Conservation (phyloP, 2,329 filamentous ascomycete genomes). For the Cordyceps tenuipes region DNA sequence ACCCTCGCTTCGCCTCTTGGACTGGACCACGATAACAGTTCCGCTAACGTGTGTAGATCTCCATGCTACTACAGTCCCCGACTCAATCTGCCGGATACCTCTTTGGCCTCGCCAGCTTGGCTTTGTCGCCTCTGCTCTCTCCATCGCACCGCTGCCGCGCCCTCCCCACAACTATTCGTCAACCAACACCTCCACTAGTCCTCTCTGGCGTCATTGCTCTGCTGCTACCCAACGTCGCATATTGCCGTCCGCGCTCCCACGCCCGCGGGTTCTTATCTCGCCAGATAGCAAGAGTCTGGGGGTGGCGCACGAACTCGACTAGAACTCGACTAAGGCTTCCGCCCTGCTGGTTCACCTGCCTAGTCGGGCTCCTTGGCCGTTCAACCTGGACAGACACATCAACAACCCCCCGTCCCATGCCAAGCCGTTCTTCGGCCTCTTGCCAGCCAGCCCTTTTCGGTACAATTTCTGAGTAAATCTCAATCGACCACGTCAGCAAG, state of each 20-base stretch:
- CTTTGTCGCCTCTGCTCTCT: background rate
- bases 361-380: background rate
- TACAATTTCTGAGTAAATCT: background rate
- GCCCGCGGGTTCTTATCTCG: background rate
- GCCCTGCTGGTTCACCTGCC: conserved; percentile 3
- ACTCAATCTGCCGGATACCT: background rate
- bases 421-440: background rate
- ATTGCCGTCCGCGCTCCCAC: background rate
- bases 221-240: background rate
- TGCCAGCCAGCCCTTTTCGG: background rate
- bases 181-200: conserved; percentile 7
- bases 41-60: background rate
- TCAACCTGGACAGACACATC: background rate
- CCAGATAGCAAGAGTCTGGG: conserved; percentile 7
- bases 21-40: background rate
- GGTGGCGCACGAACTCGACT: conserved; percentile 5
- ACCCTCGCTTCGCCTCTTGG: background rate
- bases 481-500: background rate
- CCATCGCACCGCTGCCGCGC: background rate
- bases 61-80: background rate
- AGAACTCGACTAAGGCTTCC: conserved; percentile 3
- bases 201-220: conserved; percentile 7
- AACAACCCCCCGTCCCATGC: background rate
- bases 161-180: background rate
- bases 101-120: background rate